Base-by-base conservation (phyloP, 1,284 basidiomycete genomes). In the Garcileccinum viscosum region DNA sequence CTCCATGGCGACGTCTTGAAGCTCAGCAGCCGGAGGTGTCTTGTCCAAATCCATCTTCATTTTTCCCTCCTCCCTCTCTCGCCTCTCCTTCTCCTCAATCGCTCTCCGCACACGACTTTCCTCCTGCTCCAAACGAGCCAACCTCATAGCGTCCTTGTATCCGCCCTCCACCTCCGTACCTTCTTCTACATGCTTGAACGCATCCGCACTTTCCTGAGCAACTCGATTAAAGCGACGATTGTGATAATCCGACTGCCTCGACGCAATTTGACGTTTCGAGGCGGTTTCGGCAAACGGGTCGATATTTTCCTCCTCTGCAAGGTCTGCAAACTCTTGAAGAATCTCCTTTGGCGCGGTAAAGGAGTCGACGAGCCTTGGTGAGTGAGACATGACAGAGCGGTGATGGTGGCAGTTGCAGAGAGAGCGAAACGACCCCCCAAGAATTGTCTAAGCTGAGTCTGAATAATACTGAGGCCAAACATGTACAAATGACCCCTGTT, bases 81-180 rank as follows among this genome's bases (percentile, higher is more conserved):
- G 87, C 78, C 84, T 88, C 82, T 94, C 88, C 82, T 96, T 95
- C 80, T 97, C 95, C 80, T 96, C 92, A 70, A 97, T 97, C 37
- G 93, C 92, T 74, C 90, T 85, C 78, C 89, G 86, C 30, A 99
- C 96, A 67, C 95, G 85, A 75, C 87, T 87, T 82, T 99, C 97
- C 83, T 99, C 97, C 80, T 95, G 91, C 85, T 99, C 97, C 78
- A 99, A 82, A 78, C 93, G 91, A 70, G 94, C 89, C 75, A 97
- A 81, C 73, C 96, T 88, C 98, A 99, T 99, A 27, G 96, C 95
- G 77, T 99, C 97, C 80, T 95, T 96, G 82, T 99, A 96, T 97
- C 94, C 94, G 67, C 95, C 95, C 77, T 96, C 94, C 11, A 89
- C 88, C n/a, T 88, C 89, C 68, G 85, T 85, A 1, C 89, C 92